Evolutionary conservation across 352 stramenopile species (phyloP), one percentile per base, ranked within the genome.

Genomic region (Phytopythium litorale): DNA sequence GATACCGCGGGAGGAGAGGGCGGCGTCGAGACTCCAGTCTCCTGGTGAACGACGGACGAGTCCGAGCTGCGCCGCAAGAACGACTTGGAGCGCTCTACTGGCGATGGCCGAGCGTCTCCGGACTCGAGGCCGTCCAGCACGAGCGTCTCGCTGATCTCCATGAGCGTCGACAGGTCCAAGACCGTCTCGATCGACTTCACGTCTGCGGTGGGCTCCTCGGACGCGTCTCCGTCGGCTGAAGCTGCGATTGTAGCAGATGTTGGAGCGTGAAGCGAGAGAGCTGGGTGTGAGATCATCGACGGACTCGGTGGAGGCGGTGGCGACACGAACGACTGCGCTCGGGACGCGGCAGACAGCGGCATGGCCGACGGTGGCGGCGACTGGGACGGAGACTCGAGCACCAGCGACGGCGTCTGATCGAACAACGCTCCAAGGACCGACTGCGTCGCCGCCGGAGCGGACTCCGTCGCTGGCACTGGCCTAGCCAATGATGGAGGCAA

Each of bases 131-230:
- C 52, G 12, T 58, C 33, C 32, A 58, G 37, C 2, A 58, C 32
- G 32, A 58, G 52, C 32, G 52, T 46, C 52, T 58, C 52, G 33
- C 52, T 58, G 13, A 58, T 46, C 33, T 58, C 52, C 13, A 43
- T 28, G 7, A 58, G 32, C 4, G 52, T 58, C n/a, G 52, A 58
- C 32, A 58, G 52, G n/a, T 58, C 52, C 4, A 58, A 32, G 5
- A 58, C 32, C 18, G 52, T 58, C 52, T 57, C 51, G 15, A 57
- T 30, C 1, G 32, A 16, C 19, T 50, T 21, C 9, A 18, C 8
- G 8, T 21, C 30, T 13, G 50, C 19, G 16, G 6, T 21, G 30
- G 43, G 8, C 43, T 28, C 23, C 21, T 9, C 19, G 8, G 23
- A 52, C 9, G 46, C 46, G 23, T n/a, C 21, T 32, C 23, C 46